phyloP scores from a whole-genome alignment of 2,329 filamentous ascomycete genomes.

The Alternaria arbusti region DNA sequence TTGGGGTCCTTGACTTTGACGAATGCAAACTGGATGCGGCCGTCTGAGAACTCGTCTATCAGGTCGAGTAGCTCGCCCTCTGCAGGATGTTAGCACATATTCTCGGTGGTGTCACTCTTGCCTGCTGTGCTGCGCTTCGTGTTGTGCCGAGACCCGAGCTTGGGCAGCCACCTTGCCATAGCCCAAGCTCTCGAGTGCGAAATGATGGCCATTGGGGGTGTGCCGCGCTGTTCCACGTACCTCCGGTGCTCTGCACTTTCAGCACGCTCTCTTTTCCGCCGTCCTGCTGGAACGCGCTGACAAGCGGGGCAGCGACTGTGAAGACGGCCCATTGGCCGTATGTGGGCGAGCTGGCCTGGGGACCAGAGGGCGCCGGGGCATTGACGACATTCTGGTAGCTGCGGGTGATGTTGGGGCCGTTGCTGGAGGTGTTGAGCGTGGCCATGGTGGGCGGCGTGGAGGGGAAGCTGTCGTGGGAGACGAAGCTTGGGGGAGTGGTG shows the following conservation, averaged over 20 bases:
- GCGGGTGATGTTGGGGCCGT: slow-evolving; percentile 60
- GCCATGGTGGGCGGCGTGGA: slow-evolving; percentile 68
- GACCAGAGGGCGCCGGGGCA: slow-evolving; percentile 62
- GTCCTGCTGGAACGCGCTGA: slow-evolving; percentile 89
- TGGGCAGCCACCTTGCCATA: slow-evolving; percentile 16
- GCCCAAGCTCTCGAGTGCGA: neutral
- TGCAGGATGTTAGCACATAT: slow-evolving; percentile 50
- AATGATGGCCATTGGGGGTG: slow-evolving; percentile 9
- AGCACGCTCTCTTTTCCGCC: slow-evolving; percentile 90
- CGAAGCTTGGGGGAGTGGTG: slow-evolving; percentile 3
- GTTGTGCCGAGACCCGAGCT: slow-evolving; percentile 14
- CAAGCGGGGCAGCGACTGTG: slow-evolving; percentile 87
- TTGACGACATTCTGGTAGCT: slow-evolving; percentile 72
- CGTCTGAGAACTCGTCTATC: slow-evolving; percentile 95
- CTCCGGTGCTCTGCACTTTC: slow-evolving; percentile 91
- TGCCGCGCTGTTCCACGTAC: slow-evolving; percentile 55
- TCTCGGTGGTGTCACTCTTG: neutral
- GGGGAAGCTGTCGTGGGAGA: slow-evolving; percentile 13
- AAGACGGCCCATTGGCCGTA: slow-evolving; percentile 94
- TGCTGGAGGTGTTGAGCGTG: slow-evolving; percentile 62
- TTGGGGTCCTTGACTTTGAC: slow-evolving; percentile 97
- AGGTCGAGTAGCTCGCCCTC: slow-evolving; percentile 91
- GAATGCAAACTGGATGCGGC: slow-evolving; percentile 95
- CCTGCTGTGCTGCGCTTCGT: neutral
- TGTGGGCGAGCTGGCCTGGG: slow-evolving; percentile 73